phyloP scores from a whole-genome alignment of 2,329 filamentous ascomycete genomes.

The Fusarium incarnatum region DNA sequence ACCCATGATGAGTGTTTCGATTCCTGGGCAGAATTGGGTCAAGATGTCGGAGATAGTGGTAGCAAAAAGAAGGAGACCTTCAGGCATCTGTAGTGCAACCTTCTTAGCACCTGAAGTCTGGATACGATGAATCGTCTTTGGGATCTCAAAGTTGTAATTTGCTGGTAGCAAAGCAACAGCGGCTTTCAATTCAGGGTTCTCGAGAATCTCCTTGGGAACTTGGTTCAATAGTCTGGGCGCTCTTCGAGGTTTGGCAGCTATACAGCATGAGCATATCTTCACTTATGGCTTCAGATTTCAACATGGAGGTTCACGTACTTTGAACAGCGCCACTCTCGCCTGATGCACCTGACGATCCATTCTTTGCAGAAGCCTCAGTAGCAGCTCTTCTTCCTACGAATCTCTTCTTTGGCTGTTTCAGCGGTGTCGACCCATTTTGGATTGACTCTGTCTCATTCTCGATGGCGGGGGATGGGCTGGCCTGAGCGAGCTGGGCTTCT shows the following conservation, averaged over 20 bases:
- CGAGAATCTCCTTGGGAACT: conserved; percentile 86
- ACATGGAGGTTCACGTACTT: conserved; percentile 60
- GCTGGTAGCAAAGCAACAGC: conserved; percentile 87
- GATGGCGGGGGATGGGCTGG: conserved; percentile 34
- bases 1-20: conserved; percentile 97
- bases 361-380: conserved; percentile 67
- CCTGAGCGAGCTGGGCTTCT: conserved; percentile 55
- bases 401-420: conserved; percentile 86
- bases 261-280: conserved; percentile 29
- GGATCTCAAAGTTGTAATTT: conserved; percentile 99
- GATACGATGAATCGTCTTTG: conserved; percentile 96
- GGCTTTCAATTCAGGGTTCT: conserved; percentile 86
- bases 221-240: conserved; percentile 87
- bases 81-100: conserved; percentile 96
- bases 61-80: conserved; percentile 93
- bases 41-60: conserved; percentile 98
- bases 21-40: conserved; percentile 90
- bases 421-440: conserved; percentile 56
- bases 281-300: conserved; percentile 5
- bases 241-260: conserved; percentile 78
- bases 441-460: conserved; percentile 33
- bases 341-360: conserved; percentile 44
- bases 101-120: conserved; percentile 81
- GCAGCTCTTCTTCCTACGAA: conserved; percentile 89
- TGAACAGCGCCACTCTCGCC: conserved; percentile 51